Base-by-base conservation (phyloP, 106 monocot genomes). In the Dactylorhiza incarnata region DNA sequence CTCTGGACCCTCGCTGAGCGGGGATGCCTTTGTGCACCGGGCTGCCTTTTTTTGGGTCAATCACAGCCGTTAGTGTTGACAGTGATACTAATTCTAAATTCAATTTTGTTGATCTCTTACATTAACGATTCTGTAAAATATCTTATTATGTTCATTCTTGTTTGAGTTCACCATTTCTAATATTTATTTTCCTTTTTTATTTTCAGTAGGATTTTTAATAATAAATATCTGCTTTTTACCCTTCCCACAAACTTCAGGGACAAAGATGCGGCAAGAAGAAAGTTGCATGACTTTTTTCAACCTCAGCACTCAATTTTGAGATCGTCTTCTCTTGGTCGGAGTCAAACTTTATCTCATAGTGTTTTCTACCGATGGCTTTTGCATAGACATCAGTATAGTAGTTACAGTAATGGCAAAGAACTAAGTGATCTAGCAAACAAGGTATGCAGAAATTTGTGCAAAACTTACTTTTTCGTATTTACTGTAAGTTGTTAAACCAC, bases 251-350 rank as follows among this genome's bases (percentile, higher is more conserved):
- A 45, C 45, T 44, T 37, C 16, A 91, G 91, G 53, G 88, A 84
- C 50, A 84, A 81, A 69, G 80, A 79, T 83, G 66, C 22, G 51
- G 59, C 73, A 76, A 84, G 78, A 80, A 84, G 78, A 56, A 79
- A 89, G 25, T 59, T 51, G 26, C 70, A 48, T 78, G 73, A 75
- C 24, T 26, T 45, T 17, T 80, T 73, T 74, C 49, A 48, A 15
- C 73, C 71, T 49, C 80, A 63, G 12, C 24, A 15, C 20, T 73
- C 70, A 9, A 55, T 37, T 75, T 55, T 58, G 62, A 82, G 77
- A n/a, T 74, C 14, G 26, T 53, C 75, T 25, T 68, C 22, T 72
- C 48, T 4, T 88, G 75, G 79, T 16, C 77, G 80, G 51, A 85
- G 25, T 47, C 46, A 65, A 68, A 82, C 74, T 51, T 45, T 63